Evolutionary conservation across 1,284 basidiomycete genomes (phyloP), one percentile per base, ranked within the genome.

Genomic region (Ceratobasidium papillatum): DNA sequence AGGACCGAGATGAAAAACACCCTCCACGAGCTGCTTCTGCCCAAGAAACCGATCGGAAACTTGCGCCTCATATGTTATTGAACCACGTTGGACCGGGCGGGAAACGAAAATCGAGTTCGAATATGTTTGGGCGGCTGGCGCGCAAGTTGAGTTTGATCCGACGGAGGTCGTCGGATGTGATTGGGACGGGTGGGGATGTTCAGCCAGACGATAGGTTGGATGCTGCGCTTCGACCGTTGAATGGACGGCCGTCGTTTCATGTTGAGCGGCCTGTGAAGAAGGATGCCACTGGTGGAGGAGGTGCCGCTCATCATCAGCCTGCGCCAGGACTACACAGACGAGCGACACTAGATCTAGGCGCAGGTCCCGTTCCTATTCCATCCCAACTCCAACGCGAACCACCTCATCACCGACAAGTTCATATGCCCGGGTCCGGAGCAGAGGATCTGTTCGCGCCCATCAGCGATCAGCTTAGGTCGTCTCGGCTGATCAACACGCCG

Each of bases 61-160:
- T 62, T 34, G 58, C 69, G 5, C 69, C 69, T 4, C 69, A 73
- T 22, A 62, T 62, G 69, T 19, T 73, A 8, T 47, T 73, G 2
- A 73, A 73, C 58, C 69, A 73, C 30, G 69, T 73, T 9, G 62
- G 62, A 17, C 62, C 62, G 12, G 62, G 64, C n/a, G 64, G 64
- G 3, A 66, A 66, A 66, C 58, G 59, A 22, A 61, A 73, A 38
- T 34, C 49, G 32, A 45, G 59, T 4, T 51, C 51, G 8, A 58
- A 38, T 34, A 25, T 73, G 34, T 73, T 73, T 41, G 58, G 58
- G 8, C 69, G 69, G 2, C 9, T 73, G n/a, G 69, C 69, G 34
- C 69, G 69, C 58, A 73, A 73, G 47, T 36, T 73, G 58, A 73
- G 69, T 62, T 56, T 73, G 51, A 73, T 73, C 45, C 58, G 58